Conservation (phyloP, 257 asterid species). For the Solanum stenotomum region DNA sequence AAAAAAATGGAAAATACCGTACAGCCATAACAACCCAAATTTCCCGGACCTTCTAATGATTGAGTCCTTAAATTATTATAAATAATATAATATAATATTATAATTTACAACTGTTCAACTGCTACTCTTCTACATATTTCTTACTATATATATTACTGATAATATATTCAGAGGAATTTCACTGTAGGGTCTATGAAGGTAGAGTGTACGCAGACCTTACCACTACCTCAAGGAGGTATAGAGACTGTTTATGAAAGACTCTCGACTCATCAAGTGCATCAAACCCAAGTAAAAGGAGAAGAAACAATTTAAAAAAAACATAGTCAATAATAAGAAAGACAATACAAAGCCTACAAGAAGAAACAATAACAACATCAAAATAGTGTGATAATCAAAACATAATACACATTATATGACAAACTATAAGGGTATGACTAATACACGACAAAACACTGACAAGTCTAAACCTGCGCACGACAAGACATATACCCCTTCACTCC, state of each 20-base stretch:
- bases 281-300: no score
- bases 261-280: neutral
- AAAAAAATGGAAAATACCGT: neutral
- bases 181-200: neutral
- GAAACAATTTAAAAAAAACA: neutral
- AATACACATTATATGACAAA: neutral
- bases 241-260: no score
- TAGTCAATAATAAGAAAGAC: neutral
- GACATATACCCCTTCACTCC: neutral
- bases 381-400: no score
- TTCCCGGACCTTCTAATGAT: neutral
- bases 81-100: neutral
- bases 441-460: neutral
- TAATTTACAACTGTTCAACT: constrained; percentile 2
- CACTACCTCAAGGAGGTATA: neutral
- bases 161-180: neutral
- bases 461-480: neutral
- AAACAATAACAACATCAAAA: no score
- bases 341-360: no score
- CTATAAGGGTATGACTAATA: neutral
- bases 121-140: neutral
- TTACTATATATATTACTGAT: neutral
- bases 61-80: neutral
- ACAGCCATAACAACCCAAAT: neutral
- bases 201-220: accelerated